Conservation (phyloP, 1,139 yeast species). For the Nakaseomyces kungkrabaensis region DNA sequence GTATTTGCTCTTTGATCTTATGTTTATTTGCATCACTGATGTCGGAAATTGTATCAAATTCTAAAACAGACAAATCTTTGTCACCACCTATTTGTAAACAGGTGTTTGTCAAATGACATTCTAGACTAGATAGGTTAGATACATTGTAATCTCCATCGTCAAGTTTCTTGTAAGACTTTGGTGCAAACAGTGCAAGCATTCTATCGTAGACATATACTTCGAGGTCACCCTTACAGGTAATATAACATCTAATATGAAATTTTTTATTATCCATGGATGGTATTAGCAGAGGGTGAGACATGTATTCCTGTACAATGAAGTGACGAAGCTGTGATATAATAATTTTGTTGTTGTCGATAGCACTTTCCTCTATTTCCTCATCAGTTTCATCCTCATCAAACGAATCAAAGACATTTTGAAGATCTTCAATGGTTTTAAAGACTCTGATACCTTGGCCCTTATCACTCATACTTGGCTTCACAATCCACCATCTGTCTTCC, state of each 20-base stretch:
- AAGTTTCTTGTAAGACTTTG: slow-evolving; percentile 39
- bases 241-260: slow-evolving; percentile 82
- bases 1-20: slow-evolving; percentile 44
- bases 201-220: slow-evolving; percentile 69
- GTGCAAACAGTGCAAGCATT: slow-evolving; percentile 75
- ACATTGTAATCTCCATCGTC: slow-evolving; percentile 21
- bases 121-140: slow-evolving; percentile 30
- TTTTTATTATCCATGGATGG: slow-evolving; percentile 54
- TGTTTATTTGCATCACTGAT: slow-evolving; percentile 33
- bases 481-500: slow-evolving; percentile 67
- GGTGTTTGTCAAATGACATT: slow-evolving; percentile 82
- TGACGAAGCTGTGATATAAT: slow-evolving; percentile 83
- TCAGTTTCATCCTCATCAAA: slow-evolving; percentile 62
- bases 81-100: slow-evolving; percentile 58
- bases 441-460: slow-evolving; percentile 91
- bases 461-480: slow-evolving; percentile 95
- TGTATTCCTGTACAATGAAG: slow-evolving; percentile 78
- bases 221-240: slow-evolving; percentile 65
- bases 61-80: slow-evolving; percentile 46
- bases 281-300: slow-evolving; percentile 56
- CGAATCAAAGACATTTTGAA: slow-evolving; percentile 73
- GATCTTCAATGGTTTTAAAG: slow-evolving; percentile 65
- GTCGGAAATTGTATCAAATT: slow-evolving; percentile 52
- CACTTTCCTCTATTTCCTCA: slow-evolving; percentile 42
- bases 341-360: slow-evolving; percentile 38